Percentiles rank a stretch among this genome's conserved stretches.
phyloP scores from a whole-genome alignment of 1,284 basidiomycete species.

The Coniferiporia sulphurascens region DNA sequence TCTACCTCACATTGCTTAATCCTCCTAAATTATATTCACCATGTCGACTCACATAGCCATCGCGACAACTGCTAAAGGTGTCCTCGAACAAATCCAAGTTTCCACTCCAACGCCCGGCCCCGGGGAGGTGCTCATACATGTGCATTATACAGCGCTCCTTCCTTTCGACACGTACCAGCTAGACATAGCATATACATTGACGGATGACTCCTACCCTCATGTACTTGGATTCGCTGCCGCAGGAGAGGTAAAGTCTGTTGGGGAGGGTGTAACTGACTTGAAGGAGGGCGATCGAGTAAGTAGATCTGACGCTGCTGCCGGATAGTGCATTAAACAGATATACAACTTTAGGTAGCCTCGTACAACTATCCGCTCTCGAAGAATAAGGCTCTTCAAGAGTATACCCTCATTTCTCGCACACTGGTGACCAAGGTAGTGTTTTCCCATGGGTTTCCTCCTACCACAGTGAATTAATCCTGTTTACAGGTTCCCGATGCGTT shows the following conservation, averaged over 20 bases:
- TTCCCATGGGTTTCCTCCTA: not conserved
- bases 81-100: constrained; percentile 35
- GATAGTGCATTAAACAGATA: not conserved
- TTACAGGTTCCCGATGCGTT: constrained; percentile 36
- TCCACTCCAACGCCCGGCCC: constrained; percentile 35
- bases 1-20: not conserved
- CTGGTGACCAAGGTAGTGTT: constrained; percentile 38
- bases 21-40: not conserved
- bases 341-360: constrained; percentile 32
- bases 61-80: constrained; percentile 34
- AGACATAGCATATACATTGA: constrained; percentile 32
- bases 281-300: constrained; percentile 39
- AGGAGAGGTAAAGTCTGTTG: constrained; percentile 38
- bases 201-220: constrained; percentile 32
- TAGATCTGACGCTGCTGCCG: constrained; percentile 11
- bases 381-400: constrained; percentile 40
- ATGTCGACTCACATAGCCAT: constrained; percentile 35
- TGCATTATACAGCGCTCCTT: constrained; percentile 39
- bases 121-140: constrained; percentile 42
- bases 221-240: constrained; percentile 38
- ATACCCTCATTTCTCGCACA: constrained; percentile 31
- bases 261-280: constrained; percentile 35
- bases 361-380: constrained; percentile 29
- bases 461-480: not conserved
- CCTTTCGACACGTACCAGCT: constrained; percentile 38